Conservation (phyloP, 768 basidiomycete genomes). For the Collybia sp. region DNA sequence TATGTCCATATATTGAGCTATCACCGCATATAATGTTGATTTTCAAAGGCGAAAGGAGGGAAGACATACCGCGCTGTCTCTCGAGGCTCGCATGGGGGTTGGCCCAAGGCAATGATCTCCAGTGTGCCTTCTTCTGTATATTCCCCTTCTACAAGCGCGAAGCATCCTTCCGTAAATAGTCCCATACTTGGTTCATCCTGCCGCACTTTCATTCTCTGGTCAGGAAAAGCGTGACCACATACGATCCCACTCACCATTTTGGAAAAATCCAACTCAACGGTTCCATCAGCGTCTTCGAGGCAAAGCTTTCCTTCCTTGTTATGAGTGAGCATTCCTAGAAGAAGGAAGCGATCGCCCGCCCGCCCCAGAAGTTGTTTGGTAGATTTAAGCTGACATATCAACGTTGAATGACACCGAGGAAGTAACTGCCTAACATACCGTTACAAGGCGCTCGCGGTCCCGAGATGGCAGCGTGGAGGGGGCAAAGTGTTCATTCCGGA, state of each 20-base stretch:
- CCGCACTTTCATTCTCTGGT: conserved; percentile 12
- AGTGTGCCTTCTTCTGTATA: conserved; percentile 91
- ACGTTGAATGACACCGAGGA: background rate
- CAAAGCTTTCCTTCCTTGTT: conserved; percentile 89
- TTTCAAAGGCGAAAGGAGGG: background rate
- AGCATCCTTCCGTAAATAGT: conserved; percentile 92
- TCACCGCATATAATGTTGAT: conserved; percentile 8
- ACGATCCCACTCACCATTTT: conserved; percentile 57
- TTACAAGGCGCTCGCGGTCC: conserved; percentile 84
- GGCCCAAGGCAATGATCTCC: conserved; percentile 90
- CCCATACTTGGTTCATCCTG: conserved; percentile 92
- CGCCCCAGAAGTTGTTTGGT: conserved; percentile 95
- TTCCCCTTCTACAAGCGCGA: conserved; percentile 93
- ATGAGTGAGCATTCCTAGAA: conserved; percentile 89
- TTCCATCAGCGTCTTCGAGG: conserved; percentile 91
- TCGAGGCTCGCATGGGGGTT: conserved; percentile 93
- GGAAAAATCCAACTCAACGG: conserved; percentile 83
- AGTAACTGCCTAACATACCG: conserved; percentile 41
- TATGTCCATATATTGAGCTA: conserved; percentile 92
- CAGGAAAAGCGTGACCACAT: conserved; percentile 3
- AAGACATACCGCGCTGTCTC: conserved; percentile 68
- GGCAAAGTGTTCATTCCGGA: conserved; percentile 96
- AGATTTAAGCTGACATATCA: conserved; percentile 66
- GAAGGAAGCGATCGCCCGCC: conserved; percentile 82
- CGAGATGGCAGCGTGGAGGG: conserved; percentile 90